Conservation (phyloP, 768 basidiomycete species). For the Auricularia cornea region DNA sequence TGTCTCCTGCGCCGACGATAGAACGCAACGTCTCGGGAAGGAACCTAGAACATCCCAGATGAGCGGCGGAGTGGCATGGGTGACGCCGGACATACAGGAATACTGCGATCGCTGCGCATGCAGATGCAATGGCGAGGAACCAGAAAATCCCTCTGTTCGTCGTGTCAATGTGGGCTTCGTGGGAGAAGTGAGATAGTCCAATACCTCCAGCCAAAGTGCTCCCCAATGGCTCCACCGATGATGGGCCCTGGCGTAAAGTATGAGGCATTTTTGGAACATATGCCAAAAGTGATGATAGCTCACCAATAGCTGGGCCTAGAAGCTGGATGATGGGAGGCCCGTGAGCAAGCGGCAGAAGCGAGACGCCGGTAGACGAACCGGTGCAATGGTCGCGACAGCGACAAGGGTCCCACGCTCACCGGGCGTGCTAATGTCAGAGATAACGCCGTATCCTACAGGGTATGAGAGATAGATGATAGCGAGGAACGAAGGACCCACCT, state of each 20-base stretch:
- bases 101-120: conserved; percentile 37
- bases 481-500: no score
- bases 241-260: conserved; percentile 36
- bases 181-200: no score
- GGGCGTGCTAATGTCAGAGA: conserved; percentile 67
- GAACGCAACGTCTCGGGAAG: conserved; percentile 37
- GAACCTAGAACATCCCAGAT: conserved; percentile 27
- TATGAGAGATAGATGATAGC: no score
- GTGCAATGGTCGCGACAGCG: conserved; percentile 57
- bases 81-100: conserved; percentile 28
- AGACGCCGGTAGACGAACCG: conserved; percentile 13
- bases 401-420: conserved; percentile 69
- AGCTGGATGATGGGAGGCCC: no score
- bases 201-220: conserved; percentile 52
- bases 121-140: conserved; percentile 47
- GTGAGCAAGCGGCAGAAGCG: no score
- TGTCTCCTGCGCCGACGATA: conserved; percentile 39
- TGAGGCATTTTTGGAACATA: no score
- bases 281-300: no score
- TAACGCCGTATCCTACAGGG: conserved; percentile 55
- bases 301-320: no score
- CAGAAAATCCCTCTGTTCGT: conserved; percentile 42
- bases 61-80: neutral
- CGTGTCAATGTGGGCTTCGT: no score
- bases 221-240: conserved; percentile 39